phyloP scores from a whole-genome alignment of 2,329 filamentous ascomycete genomes.

The Ophiosphaerella herpotricha region DNA sequence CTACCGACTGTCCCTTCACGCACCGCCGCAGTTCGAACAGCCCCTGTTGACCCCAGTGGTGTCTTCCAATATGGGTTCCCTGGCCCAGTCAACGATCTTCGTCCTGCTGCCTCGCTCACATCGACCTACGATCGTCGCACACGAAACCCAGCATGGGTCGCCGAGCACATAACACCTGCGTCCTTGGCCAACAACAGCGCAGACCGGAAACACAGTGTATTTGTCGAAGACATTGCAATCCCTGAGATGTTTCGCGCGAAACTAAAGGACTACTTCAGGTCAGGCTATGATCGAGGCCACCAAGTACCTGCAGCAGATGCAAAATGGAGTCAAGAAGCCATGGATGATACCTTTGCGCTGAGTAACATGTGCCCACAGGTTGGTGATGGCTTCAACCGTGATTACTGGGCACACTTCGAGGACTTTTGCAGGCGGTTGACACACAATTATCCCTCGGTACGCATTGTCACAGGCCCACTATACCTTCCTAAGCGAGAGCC shows the following conservation, averaged over 20 bases:
- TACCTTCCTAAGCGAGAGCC: slow-evolving; percentile 87
- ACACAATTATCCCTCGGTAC: slow-evolving; percentile 77
- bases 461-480: slow-evolving; percentile 89
- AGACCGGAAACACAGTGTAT: slow-evolving; percentile 82
- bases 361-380: slow-evolving; percentile 99
- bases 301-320: slow-evolving; percentile 96
- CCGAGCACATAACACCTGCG: slow-evolving; percentile 91
- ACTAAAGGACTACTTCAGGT: slow-evolving; percentile 92
- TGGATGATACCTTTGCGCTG: slow-evolving; percentile 93
- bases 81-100: slow-evolving; percentile 83
- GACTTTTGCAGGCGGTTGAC: slow-evolving; percentile 92
- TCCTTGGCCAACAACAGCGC: slow-evolving; percentile 76
- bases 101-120: slow-evolving; percentile 74
- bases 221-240: slow-evolving; percentile 79
- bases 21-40: slow-evolving; percentile 23
- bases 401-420: slow-evolving; percentile 99
- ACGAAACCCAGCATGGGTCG: slow-evolving; percentile 88
- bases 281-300: slow-evolving; percentile 93
- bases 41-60: slow-evolving; percentile 55
- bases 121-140: slow-evolving; percentile 89
- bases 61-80: slow-evolving; percentile 74
- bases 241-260: slow-evolving; percentile 87
- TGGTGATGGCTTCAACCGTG: slow-evolving; percentile 95
- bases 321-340: slow-evolving; percentile 91
- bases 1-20: slow-evolving; percentile 33